Percentiles rank a stretch among this genome's conserved stretches.
These are phyloP conservation scores for Hanseniaspora mollemarum DNA, from an alignment of 805 yeast genomes.

Conservation along the genomic window DNA sequence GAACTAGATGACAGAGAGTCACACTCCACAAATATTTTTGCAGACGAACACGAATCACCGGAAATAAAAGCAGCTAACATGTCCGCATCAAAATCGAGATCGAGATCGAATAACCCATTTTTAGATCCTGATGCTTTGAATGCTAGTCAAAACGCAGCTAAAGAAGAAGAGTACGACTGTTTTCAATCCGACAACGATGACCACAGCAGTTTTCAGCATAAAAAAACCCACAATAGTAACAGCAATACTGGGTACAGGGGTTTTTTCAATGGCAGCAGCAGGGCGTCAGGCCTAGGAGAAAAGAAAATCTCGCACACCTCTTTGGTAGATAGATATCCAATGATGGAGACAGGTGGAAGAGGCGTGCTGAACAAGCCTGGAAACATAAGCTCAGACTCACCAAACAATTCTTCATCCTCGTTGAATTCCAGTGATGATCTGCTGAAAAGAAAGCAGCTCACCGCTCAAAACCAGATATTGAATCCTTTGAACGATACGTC, in stretches of 20 bases:
- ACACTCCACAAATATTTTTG: not conserved
- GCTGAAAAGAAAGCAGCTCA: constrained; percentile 18
- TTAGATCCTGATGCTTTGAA: constrained; percentile 12
- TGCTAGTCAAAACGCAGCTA: not conserved
- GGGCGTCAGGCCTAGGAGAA: not conserved
- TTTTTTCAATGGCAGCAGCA: constrained; percentile 4
- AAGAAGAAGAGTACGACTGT: constrained; percentile 21
- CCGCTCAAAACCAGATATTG: not conserved
- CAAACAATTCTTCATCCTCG: constrained; percentile 23
- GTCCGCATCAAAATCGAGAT: constrained; percentile 1
- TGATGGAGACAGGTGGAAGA: constrained; percentile 16
- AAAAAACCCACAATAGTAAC: constrained; percentile 1
- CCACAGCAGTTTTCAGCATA: constrained; percentile 15
- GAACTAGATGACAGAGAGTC: not conserved
- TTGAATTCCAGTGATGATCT: constrained; percentile 33
- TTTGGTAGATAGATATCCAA: constrained; percentile 16
- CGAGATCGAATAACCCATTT: constrained; percentile 17
- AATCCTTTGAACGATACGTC: not conserved
- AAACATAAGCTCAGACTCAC: constrained; percentile 23
- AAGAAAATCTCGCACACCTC: constrained; percentile 18
- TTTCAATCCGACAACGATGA: not conserved
- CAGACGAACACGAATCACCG: constrained; percentile 9
- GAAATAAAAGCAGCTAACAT: not conserved
- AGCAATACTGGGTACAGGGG: constrained; percentile 12
- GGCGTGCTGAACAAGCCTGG: constrained; percentile 17